phyloP scores from a whole-genome alignment of 1,284 basidiomycete species.

The Agaricales sp. region DNA sequence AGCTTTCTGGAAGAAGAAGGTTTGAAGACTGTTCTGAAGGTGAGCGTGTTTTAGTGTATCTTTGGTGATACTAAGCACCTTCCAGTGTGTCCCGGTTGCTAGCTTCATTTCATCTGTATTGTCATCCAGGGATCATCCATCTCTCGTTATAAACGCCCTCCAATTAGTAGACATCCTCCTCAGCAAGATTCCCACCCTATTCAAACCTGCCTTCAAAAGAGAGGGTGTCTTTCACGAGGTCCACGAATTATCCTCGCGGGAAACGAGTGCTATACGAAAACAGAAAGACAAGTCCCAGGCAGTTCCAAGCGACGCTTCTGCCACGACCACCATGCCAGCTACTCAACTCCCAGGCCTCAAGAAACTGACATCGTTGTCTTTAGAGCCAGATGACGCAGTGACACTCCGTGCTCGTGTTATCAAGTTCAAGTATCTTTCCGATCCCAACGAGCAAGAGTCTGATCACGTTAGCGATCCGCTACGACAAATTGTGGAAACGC shows the following conservation, averaged over 20 bases:
- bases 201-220: conserved; percentile 78
- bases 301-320: conserved; percentile 19
- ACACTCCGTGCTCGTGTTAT: conserved; percentile 83
- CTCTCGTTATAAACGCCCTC: conserved; percentile 76
- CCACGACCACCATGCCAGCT: conserved; percentile 23
- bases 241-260: conserved; percentile 57
- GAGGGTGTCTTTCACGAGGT: conserved; percentile 95
- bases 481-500: conserved; percentile 50
- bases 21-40: conserved; percentile 66
- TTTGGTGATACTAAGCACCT: conserved; percentile 6
- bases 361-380: conserved; percentile 49
- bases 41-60: conserved; percentile 21
- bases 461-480: conserved; percentile 60
- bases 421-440: conserved; percentile 65
- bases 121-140: conserved; percentile 82
- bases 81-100: conserved; percentile 79
- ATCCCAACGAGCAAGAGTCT: conserved; percentile 47
- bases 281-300: conserved; percentile 42
- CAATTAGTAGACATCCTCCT: conserved; percentile 88
- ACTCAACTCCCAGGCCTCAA: conserved; percentile 52
- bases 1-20: conserved; percentile 76
- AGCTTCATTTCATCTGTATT: conserved; percentile 89
- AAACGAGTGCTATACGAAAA: conserved; percentile 48
- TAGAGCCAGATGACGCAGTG: conserved; percentile 83
- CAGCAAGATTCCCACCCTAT: conserved; percentile 71